Evolutionary conservation across 2,329 filamentous ascomycete genomes (phyloP), one percentile per base, ranked within the genome.

Genomic region (Lachnellula suecica): DNA sequence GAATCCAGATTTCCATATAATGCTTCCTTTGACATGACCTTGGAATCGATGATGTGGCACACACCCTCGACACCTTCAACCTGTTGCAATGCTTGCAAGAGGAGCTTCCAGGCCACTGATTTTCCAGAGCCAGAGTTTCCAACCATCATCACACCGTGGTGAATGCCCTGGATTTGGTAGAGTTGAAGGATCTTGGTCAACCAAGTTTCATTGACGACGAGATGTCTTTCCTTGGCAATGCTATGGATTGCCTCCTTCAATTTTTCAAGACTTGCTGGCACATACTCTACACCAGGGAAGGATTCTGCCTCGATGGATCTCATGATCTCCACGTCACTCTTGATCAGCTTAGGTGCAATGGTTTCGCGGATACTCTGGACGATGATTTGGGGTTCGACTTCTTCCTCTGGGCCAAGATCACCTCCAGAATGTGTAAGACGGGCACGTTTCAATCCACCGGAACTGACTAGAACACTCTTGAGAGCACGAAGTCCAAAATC

Each of bases 71-170:
- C 80, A 22, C 87, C 87, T 69, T 99, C 94, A 13, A 96, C 89
- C 64, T 88, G 85, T 65, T 97, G 93, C 53, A 99, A 74, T 15
- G 95, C 94, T 65, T 95, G 89, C 19, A 99, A 81, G 47, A 99
- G 79, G 38, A 96, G 84, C 66, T 89, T 91, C 94, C 95, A 99
- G 4, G 94, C 89, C 2, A 89, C 85, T 37, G 94, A 97, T 74
- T 99, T 99, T 68, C 95, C 95, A 42, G 93, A 88, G n/a, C 95
- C 94, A 25, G 95, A 97, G 66, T 90, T 91, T 58, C 94, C 94
- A 9, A 99, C 94, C 94, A 99, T 97, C 95, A 99, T 99, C 24
- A 99, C 94, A 87, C 94, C 94, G 63, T 99, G 94, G 66, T 99
- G 94, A 53, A 99, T 91, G 60, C 87, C 89, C 71, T 97, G 94